A percentile compares a stretch with the other conserved stretches of the same genome.
phyloP scores from a whole-genome alignment of 2,329 filamentous ascomycete species.

The Alternaria ventricosa region DNA sequence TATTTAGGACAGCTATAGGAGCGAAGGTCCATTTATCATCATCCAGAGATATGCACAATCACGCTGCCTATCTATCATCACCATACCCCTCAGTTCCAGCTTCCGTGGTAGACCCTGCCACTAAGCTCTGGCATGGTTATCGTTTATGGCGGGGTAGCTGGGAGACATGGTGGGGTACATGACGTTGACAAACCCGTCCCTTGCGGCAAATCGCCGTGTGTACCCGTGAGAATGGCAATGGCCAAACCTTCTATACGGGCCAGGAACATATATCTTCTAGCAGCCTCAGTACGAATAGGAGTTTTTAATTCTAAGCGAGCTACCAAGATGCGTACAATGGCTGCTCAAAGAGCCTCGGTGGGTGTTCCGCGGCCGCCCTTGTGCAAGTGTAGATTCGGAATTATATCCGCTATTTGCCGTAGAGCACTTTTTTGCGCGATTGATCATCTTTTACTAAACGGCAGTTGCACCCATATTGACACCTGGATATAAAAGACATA shows the following conservation, averaged over 20 bases:
- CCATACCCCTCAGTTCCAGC: neutral
- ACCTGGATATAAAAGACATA: neutral
- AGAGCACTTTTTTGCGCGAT: neutral
- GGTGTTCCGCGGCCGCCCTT: constrained; percentile 13
- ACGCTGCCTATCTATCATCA: neutral
- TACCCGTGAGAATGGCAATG: constrained; percentile 8
- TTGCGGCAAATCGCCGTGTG: constrained; percentile 2
- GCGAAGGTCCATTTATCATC: neutral
- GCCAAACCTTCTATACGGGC: neutral
- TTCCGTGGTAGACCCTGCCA: neutral
- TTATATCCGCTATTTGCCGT: constrained; percentile 28
- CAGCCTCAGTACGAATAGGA: neutral
- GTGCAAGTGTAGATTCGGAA: constrained; percentile 13
- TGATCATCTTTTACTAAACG: constrained; percentile 8
- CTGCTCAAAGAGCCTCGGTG: neutral
- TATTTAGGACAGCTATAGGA: neutral
- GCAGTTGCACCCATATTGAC: neutral
- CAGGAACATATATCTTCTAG: neutral
- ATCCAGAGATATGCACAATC: too few relatives aligned
- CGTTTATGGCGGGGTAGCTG: constrained; percentile 33
- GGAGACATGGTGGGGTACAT: constrained; percentile 25
- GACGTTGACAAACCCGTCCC: constrained; percentile 11
- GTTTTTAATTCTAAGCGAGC: neutral
- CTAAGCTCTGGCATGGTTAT: constrained; percentile 9
- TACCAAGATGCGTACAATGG: neutral